These are phyloP conservation scores for Tilletia walkeri DNA, from an alignment of 1,284 basidiomycete genomes.

Conservation along the genomic window DNA sequence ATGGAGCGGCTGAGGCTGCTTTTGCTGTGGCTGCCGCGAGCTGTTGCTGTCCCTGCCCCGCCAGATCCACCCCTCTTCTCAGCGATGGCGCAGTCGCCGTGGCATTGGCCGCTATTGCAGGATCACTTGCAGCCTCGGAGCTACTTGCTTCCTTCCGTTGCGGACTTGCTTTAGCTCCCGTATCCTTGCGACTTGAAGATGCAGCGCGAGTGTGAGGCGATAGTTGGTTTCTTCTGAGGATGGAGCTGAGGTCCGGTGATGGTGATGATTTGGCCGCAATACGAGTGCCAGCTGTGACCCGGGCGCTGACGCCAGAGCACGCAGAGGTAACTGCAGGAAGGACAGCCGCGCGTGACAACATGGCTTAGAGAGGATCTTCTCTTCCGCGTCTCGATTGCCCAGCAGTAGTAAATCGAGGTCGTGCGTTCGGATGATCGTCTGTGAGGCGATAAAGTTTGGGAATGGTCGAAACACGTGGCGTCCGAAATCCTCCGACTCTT, in stretches of 20 bases:
- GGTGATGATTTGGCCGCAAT: no score
- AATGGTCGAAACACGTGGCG: no score
- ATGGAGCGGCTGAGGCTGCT: neutral
- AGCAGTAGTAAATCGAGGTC: no score
- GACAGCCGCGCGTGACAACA: neutral
- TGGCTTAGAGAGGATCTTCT: neutral
- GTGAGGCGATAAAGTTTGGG: no score
- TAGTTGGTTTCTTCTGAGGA: no score
- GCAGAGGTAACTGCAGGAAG: neutral
- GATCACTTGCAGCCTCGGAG: no score
- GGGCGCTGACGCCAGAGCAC: neutral
- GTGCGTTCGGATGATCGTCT: no score
- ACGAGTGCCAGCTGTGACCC: neutral
- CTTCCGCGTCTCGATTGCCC: no score
- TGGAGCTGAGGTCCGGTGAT: neutral
- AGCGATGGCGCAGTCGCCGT: neutral
- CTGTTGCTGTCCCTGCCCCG: conserved; percentile 16
- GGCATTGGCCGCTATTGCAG: neutral
- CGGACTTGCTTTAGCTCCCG: neutral
- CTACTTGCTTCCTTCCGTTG: no score
- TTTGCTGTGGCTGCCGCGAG: neutral
- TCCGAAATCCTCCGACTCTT: no score
- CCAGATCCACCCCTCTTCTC: neutral
- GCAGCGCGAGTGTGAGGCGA: neutral
- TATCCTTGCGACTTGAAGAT: conserved; percentile 4